Evolutionary conservation across 768 basidiomycete species (phyloP).

Genomic region (Pisolithus tinctorius): DNA sequence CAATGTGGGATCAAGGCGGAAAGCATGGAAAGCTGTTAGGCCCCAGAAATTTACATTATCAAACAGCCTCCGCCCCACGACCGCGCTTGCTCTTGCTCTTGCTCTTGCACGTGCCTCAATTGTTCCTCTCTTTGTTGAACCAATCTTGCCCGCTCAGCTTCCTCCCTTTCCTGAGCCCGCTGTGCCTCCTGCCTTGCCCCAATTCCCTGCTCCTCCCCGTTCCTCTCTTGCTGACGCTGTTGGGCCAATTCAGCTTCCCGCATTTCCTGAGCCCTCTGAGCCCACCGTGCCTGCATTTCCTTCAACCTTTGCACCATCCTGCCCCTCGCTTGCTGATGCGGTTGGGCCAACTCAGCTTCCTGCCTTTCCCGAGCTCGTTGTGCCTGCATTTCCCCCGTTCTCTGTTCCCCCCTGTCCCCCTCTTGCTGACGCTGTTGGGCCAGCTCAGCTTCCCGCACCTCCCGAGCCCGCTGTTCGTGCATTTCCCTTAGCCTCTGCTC

Average conservation of each 20-base stretch:
- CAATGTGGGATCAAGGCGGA: too few relatives aligned
- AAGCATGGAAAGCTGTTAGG: too few relatives aligned
- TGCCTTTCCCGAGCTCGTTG: not conserved
- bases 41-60: too few relatives aligned
- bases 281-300: too few relatives aligned
- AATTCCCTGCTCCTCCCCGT: too few relatives aligned
- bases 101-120: not conserved
- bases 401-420: not conserved
- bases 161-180: not conserved
- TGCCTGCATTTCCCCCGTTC: not conserved
- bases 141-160: not conserved
- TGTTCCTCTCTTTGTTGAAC: not conserved
- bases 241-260: too few relatives aligned
- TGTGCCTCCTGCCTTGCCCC: not conserved
- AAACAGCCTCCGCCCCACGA: not conserved
- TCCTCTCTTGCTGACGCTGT: not conserved
- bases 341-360: not conserved
- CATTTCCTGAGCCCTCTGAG: too few relatives aligned
- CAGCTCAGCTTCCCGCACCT: too few relatives aligned
- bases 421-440: not conserved
- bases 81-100: not conserved
- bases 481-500: too few relatives aligned
- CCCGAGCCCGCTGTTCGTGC: too few relatives aligned
- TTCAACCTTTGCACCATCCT: too few relatives aligned
- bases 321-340: not conserved